Conservation (phyloP, 2,329 filamentous ascomycete species). For the Dactylellina parvicollis region DNA sequence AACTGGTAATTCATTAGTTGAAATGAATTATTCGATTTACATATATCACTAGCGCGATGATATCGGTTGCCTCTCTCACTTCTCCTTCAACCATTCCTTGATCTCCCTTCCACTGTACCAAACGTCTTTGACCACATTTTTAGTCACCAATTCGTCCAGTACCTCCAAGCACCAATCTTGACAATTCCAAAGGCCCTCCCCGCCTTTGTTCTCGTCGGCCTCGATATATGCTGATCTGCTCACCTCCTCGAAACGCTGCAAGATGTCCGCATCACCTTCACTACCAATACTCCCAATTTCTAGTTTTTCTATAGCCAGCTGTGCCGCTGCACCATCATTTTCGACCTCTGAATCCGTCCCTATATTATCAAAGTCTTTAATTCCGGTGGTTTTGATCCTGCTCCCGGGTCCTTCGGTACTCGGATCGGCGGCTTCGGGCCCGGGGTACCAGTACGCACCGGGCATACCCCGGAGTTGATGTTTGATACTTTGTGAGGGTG, state of each 20-base stretch:
- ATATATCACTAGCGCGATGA: too few species aligned
- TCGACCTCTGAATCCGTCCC: neutral
- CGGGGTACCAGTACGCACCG: slow-evolving; percentile 29
- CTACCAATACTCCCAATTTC: slow-evolving; percentile 20
- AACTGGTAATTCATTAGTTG: too few species aligned
- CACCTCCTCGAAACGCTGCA: slow-evolving; percentile 13
- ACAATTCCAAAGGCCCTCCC: slow-evolving; percentile 23
- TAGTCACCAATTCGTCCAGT: slow-evolving; percentile 12
- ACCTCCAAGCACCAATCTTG: slow-evolving; percentile 34
- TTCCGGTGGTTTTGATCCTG: neutral
- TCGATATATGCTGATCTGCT: slow-evolving; percentile 22
- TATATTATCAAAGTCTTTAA: neutral
- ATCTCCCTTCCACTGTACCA: slow-evolving; percentile 26
- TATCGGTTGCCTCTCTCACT: neutral
- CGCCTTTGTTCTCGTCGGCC: slow-evolving; percentile 16
- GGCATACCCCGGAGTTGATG: slow-evolving; percentile 42
- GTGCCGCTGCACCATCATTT: slow-evolving; percentile 13
- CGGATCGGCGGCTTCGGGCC: slow-evolving; percentile 17
- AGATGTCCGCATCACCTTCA: slow-evolving; percentile 3
- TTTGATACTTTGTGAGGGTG: slow-evolving; percentile 17
- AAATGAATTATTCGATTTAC: too few species aligned
- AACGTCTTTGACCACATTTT: slow-evolving; percentile 5
- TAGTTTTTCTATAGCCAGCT: slow-evolving; percentile 20
- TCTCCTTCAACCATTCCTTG: slow-evolving; percentile 28
- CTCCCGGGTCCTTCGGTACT: slow-evolving; percentile 12